Conservation (phyloP, 2,329 filamentous ascomycete genomes). For the Emmonsia crescens region DNA sequence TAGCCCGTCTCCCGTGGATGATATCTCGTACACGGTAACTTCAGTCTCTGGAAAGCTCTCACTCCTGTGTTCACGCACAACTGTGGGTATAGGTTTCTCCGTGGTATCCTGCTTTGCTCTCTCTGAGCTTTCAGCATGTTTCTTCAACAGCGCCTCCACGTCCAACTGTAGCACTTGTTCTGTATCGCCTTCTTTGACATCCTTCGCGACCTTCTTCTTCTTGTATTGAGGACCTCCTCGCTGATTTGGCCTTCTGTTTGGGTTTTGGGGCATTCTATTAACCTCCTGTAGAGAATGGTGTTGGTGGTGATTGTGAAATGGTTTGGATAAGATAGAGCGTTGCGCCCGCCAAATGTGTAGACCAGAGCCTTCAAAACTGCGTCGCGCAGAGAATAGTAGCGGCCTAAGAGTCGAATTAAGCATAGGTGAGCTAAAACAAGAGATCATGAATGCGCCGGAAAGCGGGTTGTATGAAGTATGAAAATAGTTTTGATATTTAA, state of each 20-base stretch:
- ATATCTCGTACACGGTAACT: slow-evolving; percentile 68
- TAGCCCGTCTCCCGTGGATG: slow-evolving; percentile 85
- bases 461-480: neutral
- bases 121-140: slow-evolving; percentile 16
- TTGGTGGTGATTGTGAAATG: neutral
- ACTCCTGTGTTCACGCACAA: slow-evolving; percentile 45
- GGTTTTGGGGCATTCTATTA: slow-evolving; percentile 18
- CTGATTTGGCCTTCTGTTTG: slow-evolving; percentile 16
- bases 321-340: slow-evolving; percentile 9
- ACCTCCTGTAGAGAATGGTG: neutral
- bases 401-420: neutral
- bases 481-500: neutral
- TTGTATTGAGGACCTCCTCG: slow-evolving; percentile 6
- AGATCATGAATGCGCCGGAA: neutral
- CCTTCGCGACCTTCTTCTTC: slow-evolving; percentile 39
- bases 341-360: slow-evolving; percentile 12
- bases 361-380: neutral
- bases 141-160: slow-evolving; percentile 38
- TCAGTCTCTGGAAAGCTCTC: slow-evolving; percentile 60
- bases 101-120: slow-evolving; percentile 18
- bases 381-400: neutral
- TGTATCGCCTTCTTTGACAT: slow-evolving; percentile 49
- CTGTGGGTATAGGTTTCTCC: slow-evolving; percentile 16
- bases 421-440: neutral
- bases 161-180: slow-evolving; percentile 59